Conservation (phyloP, 148 eudicot genomes). For the Diospyros lotus region DNA sequence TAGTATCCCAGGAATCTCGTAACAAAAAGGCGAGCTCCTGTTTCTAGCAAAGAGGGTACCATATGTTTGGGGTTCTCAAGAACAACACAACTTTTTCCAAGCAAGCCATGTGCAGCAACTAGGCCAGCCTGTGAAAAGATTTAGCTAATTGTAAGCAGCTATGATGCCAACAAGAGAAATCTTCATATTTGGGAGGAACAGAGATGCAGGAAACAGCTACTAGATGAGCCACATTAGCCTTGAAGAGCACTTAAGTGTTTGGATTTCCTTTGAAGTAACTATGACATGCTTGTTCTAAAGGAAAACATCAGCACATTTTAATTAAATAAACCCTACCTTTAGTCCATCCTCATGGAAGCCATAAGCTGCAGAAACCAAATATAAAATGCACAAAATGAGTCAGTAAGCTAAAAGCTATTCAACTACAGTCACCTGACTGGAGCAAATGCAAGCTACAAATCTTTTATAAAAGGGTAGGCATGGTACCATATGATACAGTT, state of each 20-base stretch:
- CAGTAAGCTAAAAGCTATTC: neutral
- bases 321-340: slow-evolving; percentile 46
- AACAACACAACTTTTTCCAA: slow-evolving; percentile 34
- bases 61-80: slow-evolving; percentile 75
- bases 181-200: neutral
- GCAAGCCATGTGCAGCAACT: slow-evolving; percentile 59
- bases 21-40: slow-evolving; percentile 68
- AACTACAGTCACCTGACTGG: too few relatives aligned
- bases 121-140: slow-evolving; percentile 64
- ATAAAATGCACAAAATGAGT: neutral
- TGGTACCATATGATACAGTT: neutral
- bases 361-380: slow-evolving; percentile 52
- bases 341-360: slow-evolving; percentile 97
- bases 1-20: slow-evolving; percentile 57
- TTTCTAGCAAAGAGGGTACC: slow-evolving; percentile 70
- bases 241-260: neutral
- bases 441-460: too few relatives aligned
- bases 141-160: neutral
- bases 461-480: neutral
- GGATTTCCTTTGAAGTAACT: neutral
- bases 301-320: neutral
- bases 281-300: neutral
- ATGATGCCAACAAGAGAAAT: neutral
- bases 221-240: neutral
- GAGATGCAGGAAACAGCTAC: neutral